phyloP scores from a whole-genome alignment of 2,329 filamentous ascomycete species.

The Colletotrichum coccodes region DNA sequence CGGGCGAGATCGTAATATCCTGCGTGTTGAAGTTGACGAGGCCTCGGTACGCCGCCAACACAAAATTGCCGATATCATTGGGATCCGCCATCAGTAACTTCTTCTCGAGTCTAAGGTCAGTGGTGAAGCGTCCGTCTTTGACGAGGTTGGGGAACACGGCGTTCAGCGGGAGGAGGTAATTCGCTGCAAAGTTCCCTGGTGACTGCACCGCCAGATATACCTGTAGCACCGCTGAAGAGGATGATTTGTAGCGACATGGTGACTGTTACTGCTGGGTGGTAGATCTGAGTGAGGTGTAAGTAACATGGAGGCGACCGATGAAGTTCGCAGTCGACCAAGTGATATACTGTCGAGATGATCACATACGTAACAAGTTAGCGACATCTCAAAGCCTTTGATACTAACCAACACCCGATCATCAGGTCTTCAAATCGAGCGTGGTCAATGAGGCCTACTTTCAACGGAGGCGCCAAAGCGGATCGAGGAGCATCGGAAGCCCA shows the following conservation, averaged over 20 bases:
- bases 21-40: constrained; percentile 51
- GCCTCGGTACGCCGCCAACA: constrained; percentile 53
- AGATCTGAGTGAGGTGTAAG: neutral
- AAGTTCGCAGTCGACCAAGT: neutral
- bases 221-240: constrained; percentile 54
- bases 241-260: constrained; percentile 4
- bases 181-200: constrained; percentile 60
- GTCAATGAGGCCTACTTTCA: neutral
- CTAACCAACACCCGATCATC: neutral
- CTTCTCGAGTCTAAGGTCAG: constrained; percentile 46
- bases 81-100: constrained; percentile 55
- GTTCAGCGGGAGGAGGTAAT: constrained; percentile 55
- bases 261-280: neutral
- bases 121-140: constrained; percentile 48
- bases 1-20: constrained; percentile 52
- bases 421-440: neutral
- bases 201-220: constrained; percentile 50
- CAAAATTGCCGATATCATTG: constrained; percentile 58
- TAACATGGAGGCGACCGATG: neutral
- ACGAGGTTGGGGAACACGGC: constrained; percentile 50
- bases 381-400: neutral
- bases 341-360: neutral
- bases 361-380: neutral
- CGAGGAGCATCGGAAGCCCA: neutral
- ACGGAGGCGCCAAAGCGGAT: neutral